A percentile compares a stretch with the other conserved stretches of the same genome.
Evolutionary conservation across 1,139 yeast species (phyloP).

Genomic region (Fermentozyma sake): DNA sequence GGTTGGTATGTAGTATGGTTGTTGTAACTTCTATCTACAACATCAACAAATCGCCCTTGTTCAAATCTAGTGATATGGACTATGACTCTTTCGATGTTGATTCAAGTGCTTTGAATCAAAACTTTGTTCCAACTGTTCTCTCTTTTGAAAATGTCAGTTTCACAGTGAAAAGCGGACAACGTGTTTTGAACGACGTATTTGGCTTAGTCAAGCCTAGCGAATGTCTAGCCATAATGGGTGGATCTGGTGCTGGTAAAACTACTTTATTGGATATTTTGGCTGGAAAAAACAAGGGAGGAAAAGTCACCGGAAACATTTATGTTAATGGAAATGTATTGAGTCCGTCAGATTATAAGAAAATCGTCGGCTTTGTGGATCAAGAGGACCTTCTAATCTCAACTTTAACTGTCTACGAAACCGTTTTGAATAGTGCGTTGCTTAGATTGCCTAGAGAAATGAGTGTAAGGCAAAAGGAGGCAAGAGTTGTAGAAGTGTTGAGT

Average conservation of each 20-base stretch:
- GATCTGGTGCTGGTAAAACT: constrained; percentile 97
- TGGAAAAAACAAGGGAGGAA: constrained; percentile 77
- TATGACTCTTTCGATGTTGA: constrained; percentile 29
- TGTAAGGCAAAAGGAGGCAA: constrained; percentile 61
- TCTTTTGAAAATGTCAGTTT: constrained; percentile 73
- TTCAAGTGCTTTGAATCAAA: constrained; percentile 41
- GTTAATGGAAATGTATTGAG: constrained; percentile 62
- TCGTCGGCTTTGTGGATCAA: constrained; percentile 96
- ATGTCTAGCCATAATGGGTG: constrained; percentile 95
- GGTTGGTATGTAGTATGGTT: constrained; percentile 33
- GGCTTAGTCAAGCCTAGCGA: constrained; percentile 86
- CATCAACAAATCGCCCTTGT: constrained; percentile 62
- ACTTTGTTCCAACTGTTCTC: constrained; percentile 70
- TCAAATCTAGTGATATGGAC: constrained; percentile 24
- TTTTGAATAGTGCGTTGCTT: constrained; percentile 82
- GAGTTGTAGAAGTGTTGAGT: constrained; percentile 79
- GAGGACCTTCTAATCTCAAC: constrained; percentile 91
- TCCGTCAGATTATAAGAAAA: constrained; percentile 49
- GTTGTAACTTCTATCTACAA: constrained; percentile 45
- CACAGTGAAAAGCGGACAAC: constrained; percentile 44
- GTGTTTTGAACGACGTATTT: constrained; percentile 56
- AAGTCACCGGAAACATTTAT: constrained; percentile 56
- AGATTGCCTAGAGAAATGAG: constrained; percentile 82
- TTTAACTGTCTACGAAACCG: constrained; percentile 91
- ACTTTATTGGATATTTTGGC: constrained; percentile 89